These are phyloP conservation scores for Discostella stelligeroides DNA, from an alignment of 108 stramenopile genomes.

Conservation along the genomic window DNA sequence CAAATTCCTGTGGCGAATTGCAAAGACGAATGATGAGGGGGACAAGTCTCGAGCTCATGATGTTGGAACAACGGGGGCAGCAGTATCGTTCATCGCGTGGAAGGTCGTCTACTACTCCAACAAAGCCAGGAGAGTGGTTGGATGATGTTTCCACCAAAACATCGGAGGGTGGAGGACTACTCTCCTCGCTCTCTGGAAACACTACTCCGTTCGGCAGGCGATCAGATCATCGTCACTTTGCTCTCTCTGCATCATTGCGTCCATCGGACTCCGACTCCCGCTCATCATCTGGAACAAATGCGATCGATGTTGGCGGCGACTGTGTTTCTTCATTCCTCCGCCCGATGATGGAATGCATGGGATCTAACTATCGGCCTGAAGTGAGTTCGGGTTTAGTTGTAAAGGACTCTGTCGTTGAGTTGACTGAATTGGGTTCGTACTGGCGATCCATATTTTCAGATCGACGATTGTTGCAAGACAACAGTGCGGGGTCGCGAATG, in stretches of 20 bases:
- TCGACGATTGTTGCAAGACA: neutral
- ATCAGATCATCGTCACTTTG: slow-evolving; percentile 74
- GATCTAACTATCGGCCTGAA: slow-evolving; percentile 69
- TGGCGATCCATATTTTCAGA: slow-evolving; percentile 49
- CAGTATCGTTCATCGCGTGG: slow-evolving; percentile 20
- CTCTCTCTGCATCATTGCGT: slow-evolving; percentile 65
- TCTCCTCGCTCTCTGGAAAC: slow-evolving; percentile 54
- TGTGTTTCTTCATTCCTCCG: slow-evolving; percentile 26
- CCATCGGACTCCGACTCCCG: slow-evolving; percentile 32
- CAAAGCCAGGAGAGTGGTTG: slow-evolving; percentile 69
- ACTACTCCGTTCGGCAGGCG: slow-evolving; percentile 42
- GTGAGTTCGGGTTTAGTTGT: slow-evolving; percentile 60
- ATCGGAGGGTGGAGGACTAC: slow-evolving; percentile 39
- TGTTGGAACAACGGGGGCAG: slow-evolving; percentile 41
- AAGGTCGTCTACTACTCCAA: slow-evolving; percentile 33
- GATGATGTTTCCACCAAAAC: slow-evolving; percentile 36
- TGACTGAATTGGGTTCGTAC: slow-evolving; percentile 68
- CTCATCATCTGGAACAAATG: too few species aligned
- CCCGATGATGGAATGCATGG: slow-evolving; percentile 73
- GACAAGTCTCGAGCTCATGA: slow-evolving; percentile 67
- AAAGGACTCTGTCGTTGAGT: slow-evolving; percentile 50
- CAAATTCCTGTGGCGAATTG: slow-evolving; percentile 18
- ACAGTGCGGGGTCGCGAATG: neutral
- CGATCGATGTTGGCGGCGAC: neutral
- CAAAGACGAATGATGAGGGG: slow-evolving; percentile 49